Percentiles rank a stretch among this genome's conserved stretches.
These are phyloP conservation scores for Cutaneotrichosporon sp. DNA, from an alignment of 1,284 basidiomycete genomes.

Conservation along the genomic window DNA sequence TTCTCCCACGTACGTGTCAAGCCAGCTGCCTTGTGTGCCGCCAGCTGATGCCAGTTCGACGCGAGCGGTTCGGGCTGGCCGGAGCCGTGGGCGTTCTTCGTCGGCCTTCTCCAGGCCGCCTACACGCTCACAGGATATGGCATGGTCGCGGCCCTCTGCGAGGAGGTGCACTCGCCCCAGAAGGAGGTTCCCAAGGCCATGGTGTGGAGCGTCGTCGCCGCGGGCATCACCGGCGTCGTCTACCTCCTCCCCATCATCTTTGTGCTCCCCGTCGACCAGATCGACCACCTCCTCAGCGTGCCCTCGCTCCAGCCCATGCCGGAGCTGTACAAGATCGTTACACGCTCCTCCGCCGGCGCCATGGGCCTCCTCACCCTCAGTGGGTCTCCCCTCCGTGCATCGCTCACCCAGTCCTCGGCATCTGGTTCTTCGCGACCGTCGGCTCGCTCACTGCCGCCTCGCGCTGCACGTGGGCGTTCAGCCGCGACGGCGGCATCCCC, in stretches of 20 bases:
- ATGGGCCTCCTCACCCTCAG: constrained; percentile 56
- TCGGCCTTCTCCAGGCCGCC: constrained; percentile 39
- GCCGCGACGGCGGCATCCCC: constrained; percentile 56
- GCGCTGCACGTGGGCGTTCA: constrained; percentile 39
- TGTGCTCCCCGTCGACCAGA: constrained; percentile 45
- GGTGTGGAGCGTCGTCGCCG: constrained; percentile 55
- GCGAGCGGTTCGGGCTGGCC: constrained; percentile 24
- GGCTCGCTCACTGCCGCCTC: constrained; percentile 52
- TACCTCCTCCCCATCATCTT: constrained; percentile 57
- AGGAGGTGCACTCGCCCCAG: constrained; percentile 54
- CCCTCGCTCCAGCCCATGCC: constrained; percentile 56
- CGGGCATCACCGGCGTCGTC: constrained; percentile 55
- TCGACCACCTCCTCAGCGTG: constrained; percentile 49
- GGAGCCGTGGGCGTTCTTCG: constrained; percentile 23
- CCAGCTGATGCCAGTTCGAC: constrained; percentile 22
- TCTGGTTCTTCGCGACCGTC: constrained; percentile 56
- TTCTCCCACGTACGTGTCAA: constrained; percentile 45
- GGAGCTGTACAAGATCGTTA: constrained; percentile 55
- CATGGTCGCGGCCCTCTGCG: constrained; percentile 53
- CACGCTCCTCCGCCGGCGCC: constrained; percentile 53
- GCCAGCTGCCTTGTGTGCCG: too few species aligned
- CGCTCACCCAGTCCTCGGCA: constrained; percentile 49
- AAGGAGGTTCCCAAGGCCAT: constrained; percentile 52
- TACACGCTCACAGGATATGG: constrained; percentile 53
- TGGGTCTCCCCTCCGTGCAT: constrained; percentile 18